Evolutionary conservation across 768 basidiomycete genomes (phyloP).

Genomic region (Hericium alpestre): DNA sequence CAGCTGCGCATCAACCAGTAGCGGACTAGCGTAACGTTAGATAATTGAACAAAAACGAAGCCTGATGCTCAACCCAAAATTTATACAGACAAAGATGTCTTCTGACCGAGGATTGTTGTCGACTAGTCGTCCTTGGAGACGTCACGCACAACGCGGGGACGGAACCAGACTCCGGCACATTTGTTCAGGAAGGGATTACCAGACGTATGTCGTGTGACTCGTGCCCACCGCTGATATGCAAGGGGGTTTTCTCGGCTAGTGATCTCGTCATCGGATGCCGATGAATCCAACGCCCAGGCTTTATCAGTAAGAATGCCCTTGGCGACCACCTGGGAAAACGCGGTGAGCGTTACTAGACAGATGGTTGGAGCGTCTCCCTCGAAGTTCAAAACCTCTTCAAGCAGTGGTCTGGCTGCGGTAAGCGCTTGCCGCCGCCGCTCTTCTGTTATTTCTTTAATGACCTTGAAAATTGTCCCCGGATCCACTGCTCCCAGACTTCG

Average conservation of each 20-base stretch:
- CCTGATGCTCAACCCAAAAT: constrained; percentile 37
- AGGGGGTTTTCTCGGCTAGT: constrained; percentile 82
- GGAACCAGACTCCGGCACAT: constrained; percentile 21
- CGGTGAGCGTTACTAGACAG: too few relatives aligned
- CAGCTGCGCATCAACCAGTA: constrained; percentile 91
- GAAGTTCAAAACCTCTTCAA: constrained; percentile 83
- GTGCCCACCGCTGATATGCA: constrained; percentile 72
- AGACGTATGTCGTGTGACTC: not conserved
- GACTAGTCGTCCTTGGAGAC: constrained; percentile 83
- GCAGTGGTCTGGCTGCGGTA: constrained; percentile 51
- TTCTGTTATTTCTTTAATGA: constrained; percentile 52
- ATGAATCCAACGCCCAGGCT: constrained; percentile 95
- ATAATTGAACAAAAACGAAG: not conserved
- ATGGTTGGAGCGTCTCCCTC: too few relatives aligned
- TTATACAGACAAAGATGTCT: constrained; percentile 68
- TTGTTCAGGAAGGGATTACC: too few relatives aligned
- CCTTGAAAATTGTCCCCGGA: constrained; percentile 51
- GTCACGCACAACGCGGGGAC: constrained; percentile 47
- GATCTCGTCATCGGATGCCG: constrained; percentile 94
- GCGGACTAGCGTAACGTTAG: constrained; percentile 37
- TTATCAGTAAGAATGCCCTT: constrained; percentile 72
- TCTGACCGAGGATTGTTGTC: constrained; percentile 69
- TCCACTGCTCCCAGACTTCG: constrained; percentile 67
- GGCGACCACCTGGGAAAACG: constrained; percentile 77
- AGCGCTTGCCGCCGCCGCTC: constrained; percentile 62